Base-by-base conservation (phyloP, 352 stramenopile genomes). In the Phytophthora aleatoria region DNA sequence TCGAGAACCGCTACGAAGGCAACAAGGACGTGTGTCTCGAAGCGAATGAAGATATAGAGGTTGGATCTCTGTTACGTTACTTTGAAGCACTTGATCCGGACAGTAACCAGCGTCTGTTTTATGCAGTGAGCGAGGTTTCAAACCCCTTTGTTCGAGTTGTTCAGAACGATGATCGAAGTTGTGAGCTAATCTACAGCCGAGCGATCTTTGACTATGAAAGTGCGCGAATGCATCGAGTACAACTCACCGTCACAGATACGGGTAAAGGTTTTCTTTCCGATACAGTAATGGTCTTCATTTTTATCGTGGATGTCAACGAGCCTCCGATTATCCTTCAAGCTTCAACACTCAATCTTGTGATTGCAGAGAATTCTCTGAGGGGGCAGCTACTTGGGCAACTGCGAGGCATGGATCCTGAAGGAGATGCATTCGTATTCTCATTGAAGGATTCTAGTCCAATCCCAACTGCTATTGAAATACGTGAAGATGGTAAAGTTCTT, bases 21-120 rank as follows among this genome's bases (percentile, higher is more conserved):
- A 89, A 89, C 55, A 49, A 79, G 11, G 73, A 89, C 15, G 57
- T 87, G 2, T 89, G 80, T 16, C 3, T 87, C 5, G 57, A 72
- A 53, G 66, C 73, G 1, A 47, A 59, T 9, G 80, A 89, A 58
- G 77, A 84, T 48, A 1, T 62, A 8, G 24, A 41, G 10, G 27
- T 66, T 30, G 69, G 57, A 6, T 69, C 68, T 15, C 0, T 79
- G 1, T 54, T 89, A 26, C 31, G 59, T 4, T 39, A 51, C 5
- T 56, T 87, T 15, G 47, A 58, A 38, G 77, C 77, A 1, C 16
- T 38, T 2, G 80, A 89, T 44, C 53, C 54, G 31, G 80, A 89
- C 30, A 58, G n/a, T 16, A 63, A 55, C 8, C 80, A 89, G 42
- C 69, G 75, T 8, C 48, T 89, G 9, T 75, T 72, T 41, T 89